These are phyloP conservation scores for Termitomyces heimii DNA, from an alignment of 768 basidiomycete species.

Conservation along the genomic window DNA sequence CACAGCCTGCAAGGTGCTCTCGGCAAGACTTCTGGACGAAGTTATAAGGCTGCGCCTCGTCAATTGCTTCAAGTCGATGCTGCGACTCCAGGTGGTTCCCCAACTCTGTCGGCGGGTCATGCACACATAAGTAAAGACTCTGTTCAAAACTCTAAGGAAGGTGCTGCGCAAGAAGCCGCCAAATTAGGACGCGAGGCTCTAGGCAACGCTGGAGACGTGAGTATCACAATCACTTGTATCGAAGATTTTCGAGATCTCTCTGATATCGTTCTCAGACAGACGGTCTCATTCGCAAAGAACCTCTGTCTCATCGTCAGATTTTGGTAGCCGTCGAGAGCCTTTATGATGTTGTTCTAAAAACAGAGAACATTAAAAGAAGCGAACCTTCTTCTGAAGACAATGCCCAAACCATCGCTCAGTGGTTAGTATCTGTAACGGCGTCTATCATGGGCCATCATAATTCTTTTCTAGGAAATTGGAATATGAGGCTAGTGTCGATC, in stretches of 20 bases:
- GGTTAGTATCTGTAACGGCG: constrained; percentile 30
- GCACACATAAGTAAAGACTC: constrained; percentile 50
- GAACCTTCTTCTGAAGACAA: constrained; percentile 63
- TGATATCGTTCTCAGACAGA: constrained; percentile 38
- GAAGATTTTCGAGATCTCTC: not conserved
- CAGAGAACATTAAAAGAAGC: constrained; percentile 81
- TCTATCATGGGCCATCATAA: not conserved
- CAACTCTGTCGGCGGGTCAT: constrained; percentile 38
- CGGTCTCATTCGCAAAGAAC: constrained; percentile 59
- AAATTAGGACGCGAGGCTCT: constrained; percentile 72
- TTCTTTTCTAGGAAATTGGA: constrained; percentile 42
- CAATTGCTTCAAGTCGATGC: constrained; percentile 89
- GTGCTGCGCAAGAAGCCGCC: constrained; percentile 68
- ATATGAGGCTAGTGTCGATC: constrained; percentile 53
- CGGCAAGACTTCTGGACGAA: constrained; percentile 89
- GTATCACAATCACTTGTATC: constrained; percentile 8
- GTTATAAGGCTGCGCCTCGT: constrained; percentile 94
- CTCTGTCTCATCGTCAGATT: constrained; percentile 73
- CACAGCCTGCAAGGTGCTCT: constrained; percentile 88
- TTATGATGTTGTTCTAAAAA: constrained; percentile 77
- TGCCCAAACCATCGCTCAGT: constrained; percentile 33
- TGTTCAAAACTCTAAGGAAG: constrained; percentile 34
- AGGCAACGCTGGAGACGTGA: constrained; percentile 51
- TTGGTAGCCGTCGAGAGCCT: constrained; percentile 76
- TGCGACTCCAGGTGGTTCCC: constrained; percentile 33